phyloP scores from a whole-genome alignment of 2,329 filamentous ascomycete genomes.

The Fusarium domesticum region DNA sequence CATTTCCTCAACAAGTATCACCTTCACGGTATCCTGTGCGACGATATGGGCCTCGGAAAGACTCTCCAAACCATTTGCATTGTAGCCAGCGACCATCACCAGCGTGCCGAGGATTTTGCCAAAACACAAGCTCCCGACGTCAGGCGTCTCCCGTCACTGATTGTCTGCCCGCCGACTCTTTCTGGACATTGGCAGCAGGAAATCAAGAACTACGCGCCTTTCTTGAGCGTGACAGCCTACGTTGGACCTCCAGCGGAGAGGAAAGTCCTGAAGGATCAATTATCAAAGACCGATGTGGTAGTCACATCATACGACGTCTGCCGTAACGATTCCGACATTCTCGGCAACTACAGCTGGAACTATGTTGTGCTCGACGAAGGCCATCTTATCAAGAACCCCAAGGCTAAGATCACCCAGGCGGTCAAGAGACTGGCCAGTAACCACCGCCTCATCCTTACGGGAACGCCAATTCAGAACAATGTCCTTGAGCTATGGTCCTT shows the following conservation, averaged over 20 bases:
- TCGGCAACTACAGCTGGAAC: slow-evolving; percentile 87
- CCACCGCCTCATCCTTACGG: slow-evolving; percentile 91
- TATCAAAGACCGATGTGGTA: slow-evolving; percentile 82
- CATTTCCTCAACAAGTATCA: slow-evolving; percentile 98
- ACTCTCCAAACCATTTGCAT: slow-evolving; percentile 97
- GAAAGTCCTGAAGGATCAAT: slow-evolving; percentile 62
- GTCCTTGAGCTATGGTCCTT: slow-evolving; percentile 96
- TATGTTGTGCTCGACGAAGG: slow-evolving; percentile 97
- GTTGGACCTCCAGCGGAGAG: slow-evolving; percentile 85
- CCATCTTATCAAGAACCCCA: slow-evolving; percentile 97
- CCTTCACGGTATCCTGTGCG: slow-evolving; percentile 94
- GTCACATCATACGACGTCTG: slow-evolving; percentile 98
- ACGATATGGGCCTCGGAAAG: slow-evolving; percentile 98
- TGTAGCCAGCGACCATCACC: slow-evolving; percentile 93
- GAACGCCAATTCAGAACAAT: slow-evolving; percentile 97
- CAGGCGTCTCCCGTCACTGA: slow-evolving; percentile 80
- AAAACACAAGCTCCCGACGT: slow-evolving; percentile 77
- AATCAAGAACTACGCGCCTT: slow-evolving; percentile 91
- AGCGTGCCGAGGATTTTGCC: slow-evolving; percentile 84
- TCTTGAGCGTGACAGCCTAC: slow-evolving; percentile 84
- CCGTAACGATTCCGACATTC: slow-evolving; percentile 85
- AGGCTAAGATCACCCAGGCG: slow-evolving; percentile 90
- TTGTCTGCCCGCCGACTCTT: slow-evolving; percentile 92
- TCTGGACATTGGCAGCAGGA: slow-evolving; percentile 99
- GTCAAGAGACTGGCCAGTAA: slow-evolving; percentile 90